Evolutionary conservation across 1,284 basidiomycete genomes (phyloP).

Genomic region (Ceratobasidium sp.): DNA sequence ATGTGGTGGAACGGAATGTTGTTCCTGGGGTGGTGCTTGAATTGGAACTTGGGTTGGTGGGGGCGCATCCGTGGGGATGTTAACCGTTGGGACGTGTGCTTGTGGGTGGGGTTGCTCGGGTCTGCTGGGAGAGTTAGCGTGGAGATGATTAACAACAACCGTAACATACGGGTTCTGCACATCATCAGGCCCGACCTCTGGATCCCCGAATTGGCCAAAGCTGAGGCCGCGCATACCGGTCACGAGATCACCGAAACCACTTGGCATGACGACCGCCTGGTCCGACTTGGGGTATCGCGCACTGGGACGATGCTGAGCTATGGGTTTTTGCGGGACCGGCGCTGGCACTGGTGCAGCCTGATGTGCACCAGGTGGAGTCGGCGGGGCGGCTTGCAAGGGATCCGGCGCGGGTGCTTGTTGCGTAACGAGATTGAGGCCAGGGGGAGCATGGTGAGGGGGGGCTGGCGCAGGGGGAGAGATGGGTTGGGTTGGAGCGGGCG

Average conservation of each 20-base stretch:
- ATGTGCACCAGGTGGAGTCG: neutral
- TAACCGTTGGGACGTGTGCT: neutral
- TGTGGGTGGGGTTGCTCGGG: neutral
- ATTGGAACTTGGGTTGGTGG: constrained; percentile 24
- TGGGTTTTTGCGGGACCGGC: constrained; percentile 6
- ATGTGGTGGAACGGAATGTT: constrained; percentile 53
- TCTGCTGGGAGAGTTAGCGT: neutral
- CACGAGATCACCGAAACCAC: constrained; percentile 28
- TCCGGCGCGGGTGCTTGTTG: constrained; percentile 3
- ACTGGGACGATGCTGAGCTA: constrained; percentile 8
- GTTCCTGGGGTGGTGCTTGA: constrained; percentile 29
- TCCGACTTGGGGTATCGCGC: constrained; percentile 30
- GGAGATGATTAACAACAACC: too few relatives aligned
- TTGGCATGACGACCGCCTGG: constrained; percentile 40
- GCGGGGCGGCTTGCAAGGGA: neutral
- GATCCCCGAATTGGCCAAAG: constrained; percentile 38
- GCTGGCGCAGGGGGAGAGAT: constrained; percentile 43
- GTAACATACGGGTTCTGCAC: constrained; percentile 10
- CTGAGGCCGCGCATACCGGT: constrained; percentile 18
- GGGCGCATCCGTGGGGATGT: neutral
- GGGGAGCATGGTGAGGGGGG: constrained; percentile 38
- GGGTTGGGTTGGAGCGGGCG: neutral
- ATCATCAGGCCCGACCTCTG: neutral
- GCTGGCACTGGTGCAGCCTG: neutral
- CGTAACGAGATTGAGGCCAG: constrained; percentile 39